These are phyloP conservation scores for Globisporangium barbulae DNA, from an alignment of 352 stramenopile genomes.

Conservation along the genomic window DNA sequence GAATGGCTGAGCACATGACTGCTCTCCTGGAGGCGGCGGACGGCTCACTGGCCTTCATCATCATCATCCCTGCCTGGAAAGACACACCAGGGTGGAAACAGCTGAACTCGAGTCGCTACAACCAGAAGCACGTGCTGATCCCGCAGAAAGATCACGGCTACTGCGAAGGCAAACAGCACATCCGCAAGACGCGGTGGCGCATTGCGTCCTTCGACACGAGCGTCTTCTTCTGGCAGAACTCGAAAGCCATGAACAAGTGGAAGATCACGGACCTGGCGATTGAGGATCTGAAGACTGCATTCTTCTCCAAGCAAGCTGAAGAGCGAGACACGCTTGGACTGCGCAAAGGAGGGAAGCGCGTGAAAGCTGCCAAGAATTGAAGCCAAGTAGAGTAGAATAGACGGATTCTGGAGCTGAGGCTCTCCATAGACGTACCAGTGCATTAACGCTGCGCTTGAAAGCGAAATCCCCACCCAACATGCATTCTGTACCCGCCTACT, in stretches of 20 bases:
- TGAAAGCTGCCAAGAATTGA: slow-evolving; percentile 33
- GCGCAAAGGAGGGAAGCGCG: slow-evolving; percentile 69
- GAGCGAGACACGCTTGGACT: slow-evolving; percentile 67
- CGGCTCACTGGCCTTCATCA: slow-evolving; percentile 82
- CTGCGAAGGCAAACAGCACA: slow-evolving; percentile 90
- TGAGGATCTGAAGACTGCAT: slow-evolving; percentile 48
- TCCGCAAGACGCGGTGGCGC: slow-evolving; percentile 83
- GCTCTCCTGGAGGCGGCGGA: slow-evolving; percentile 62
- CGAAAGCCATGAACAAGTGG: slow-evolving; percentile 66
- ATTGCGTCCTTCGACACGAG: slow-evolving; percentile 95
- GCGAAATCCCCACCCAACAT: neutral
- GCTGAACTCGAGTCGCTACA: slow-evolving; percentile 73
- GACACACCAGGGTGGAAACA: slow-evolving; percentile 81
- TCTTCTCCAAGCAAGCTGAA: slow-evolving; percentile 76
- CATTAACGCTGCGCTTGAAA: neutral
- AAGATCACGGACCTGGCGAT: slow-evolving; percentile 58
- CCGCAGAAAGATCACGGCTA: slow-evolving; percentile 88
- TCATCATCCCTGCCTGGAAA: slow-evolving; percentile 91
- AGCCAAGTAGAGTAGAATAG: slow-evolving; percentile 8
- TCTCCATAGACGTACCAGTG: neutral
- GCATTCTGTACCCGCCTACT: slow-evolving; percentile 17
- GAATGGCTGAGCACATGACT: slow-evolving; percentile 88
- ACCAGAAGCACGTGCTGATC: slow-evolving; percentile 70
- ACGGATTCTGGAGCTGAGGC: slow-evolving; percentile 4
- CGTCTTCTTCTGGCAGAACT: slow-evolving; percentile 96